These are phyloP conservation scores for Mucor velutinosus DNA, from an alignment of 371 early-diverging fungal genomes.

Conservation along the genomic window DNA sequence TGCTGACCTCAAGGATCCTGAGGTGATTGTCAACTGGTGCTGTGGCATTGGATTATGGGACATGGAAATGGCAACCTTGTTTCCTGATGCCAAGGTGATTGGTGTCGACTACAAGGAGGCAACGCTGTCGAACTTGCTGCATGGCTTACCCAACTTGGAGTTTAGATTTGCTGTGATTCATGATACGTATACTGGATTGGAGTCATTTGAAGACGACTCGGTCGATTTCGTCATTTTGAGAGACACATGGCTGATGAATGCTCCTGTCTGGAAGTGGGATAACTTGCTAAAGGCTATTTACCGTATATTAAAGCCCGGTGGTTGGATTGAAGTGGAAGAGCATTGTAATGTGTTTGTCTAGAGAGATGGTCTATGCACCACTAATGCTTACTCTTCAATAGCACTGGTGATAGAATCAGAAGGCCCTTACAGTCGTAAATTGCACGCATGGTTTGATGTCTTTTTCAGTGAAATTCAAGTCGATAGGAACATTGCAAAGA, in stretches of 20 bases:
- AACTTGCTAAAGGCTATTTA: conserved; percentile 25
- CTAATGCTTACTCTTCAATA: not conserved
- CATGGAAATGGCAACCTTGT: conserved; percentile 42
- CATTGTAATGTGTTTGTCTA: conserved; percentile 6
- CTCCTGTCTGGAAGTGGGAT: conserved; percentile 30
- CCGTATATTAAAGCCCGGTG: conserved; percentile 37
- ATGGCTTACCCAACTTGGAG: conserved; percentile 16
- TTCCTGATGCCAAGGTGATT: conserved; percentile 32
- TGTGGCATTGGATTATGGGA: conserved; percentile 46
- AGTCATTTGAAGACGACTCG: conserved; percentile 17
- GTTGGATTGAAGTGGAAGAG: conserved; percentile 21
- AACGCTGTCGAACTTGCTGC: conserved; percentile 6
- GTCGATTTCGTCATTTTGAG: conserved; percentile 39
- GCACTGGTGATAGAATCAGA: not conserved
- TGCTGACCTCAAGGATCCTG: conserved; percentile 24
- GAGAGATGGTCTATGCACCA: too few species aligned
- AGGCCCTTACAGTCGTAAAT: not conserved
- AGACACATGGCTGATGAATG: conserved; percentile 33
- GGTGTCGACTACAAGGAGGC: conserved; percentile 31
- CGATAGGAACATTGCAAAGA: not conserved
- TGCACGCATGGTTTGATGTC: not conserved
- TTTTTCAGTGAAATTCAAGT: conserved; percentile 9
- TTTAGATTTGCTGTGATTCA: conserved; percentile 19
- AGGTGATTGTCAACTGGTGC: conserved; percentile 37
- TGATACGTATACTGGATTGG: conserved; percentile 28